phyloP scores from a whole-genome alignment of 495 filamentous ascomycete genomes.

The Penicillium ochrochloron region DNA sequence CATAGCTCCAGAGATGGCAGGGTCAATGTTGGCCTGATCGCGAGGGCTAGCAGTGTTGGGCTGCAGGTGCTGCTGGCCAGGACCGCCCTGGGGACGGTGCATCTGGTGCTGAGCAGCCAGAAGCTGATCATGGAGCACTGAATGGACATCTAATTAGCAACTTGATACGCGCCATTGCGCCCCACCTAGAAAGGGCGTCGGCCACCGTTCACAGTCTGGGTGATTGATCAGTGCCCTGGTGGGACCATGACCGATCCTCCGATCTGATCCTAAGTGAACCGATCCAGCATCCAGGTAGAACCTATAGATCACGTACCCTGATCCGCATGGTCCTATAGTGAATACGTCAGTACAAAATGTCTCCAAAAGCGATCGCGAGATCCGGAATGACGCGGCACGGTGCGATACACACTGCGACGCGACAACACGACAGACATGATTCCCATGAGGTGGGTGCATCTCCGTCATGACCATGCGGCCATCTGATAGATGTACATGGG shows the following conservation, averaged over 20 bases:
- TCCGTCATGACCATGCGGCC: constrained; percentile 14
- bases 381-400: constrained; percentile 17
- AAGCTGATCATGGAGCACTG: constrained; percentile 61
- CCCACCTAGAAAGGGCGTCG: neutral
- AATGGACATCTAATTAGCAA: constrained; percentile 28
- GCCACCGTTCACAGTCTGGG: neutral
- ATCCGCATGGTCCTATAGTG: constrained; percentile 53
- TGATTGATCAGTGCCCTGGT: neutral
- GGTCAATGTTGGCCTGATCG: constrained; percentile 57
- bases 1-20: constrained; percentile 55
- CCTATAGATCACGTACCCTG: constrained; percentile 49
- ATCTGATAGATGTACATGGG: constrained; percentile 26
- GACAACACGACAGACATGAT: constrained; percentile 15
- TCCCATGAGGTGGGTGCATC: neutral
- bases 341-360: constrained; percentile 21
- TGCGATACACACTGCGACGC: constrained; percentile 17
- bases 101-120: constrained; percentile 54
- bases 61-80: constrained; percentile 47
- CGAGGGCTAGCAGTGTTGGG: constrained; percentile 50
- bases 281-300: neutral
- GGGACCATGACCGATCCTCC: neutral
- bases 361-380: neutral
- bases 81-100: constrained; percentile 44
- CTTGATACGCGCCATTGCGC: neutral
- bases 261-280: neutral